phyloP scores from a whole-genome alignment of 164 flowering plant genomes.

The Brasenia schreberi region DNA sequence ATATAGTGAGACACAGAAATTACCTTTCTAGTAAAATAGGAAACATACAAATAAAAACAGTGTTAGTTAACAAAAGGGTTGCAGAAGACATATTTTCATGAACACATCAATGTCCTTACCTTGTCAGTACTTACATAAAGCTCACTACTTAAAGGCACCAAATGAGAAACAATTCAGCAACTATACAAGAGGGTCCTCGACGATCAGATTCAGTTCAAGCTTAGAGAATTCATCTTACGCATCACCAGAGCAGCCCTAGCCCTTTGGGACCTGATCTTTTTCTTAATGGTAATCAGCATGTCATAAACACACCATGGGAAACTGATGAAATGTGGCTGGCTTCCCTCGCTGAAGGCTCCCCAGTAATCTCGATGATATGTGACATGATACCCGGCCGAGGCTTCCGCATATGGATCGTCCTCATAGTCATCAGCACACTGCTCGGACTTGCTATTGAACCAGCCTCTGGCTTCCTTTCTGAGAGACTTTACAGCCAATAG shows the following conservation, averaged over 20 bases:
- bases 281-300: slow-evolving; percentile 52
- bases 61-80: not conserved
- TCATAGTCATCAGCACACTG: slow-evolving; percentile 4
- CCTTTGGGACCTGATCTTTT: not conserved
- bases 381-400: slow-evolving; percentile 88
- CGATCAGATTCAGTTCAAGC: not conserved
- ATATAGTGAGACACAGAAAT: too few relatives aligned
- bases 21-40: not conserved
- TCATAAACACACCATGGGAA: slow-evolving; percentile 87
- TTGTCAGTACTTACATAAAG: too few relatives aligned
- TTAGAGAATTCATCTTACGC: not conserved
- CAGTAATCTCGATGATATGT: slow-evolving; percentile 55
- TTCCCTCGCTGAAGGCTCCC: slow-evolving; percentile 33
- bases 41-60: not conserved
- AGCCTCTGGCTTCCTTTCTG: slow-evolving; percentile 55
- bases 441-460: slow-evolving; percentile 27
- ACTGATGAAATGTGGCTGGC: slow-evolving; percentile 54
- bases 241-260: not conserved
- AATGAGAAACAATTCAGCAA: not conserved
- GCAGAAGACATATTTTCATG: not conserved
- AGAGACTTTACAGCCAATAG: slow-evolving; percentile 44
- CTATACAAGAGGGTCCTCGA: not conserved
- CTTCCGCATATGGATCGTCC: slow-evolving; percentile 41
- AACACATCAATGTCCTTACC: too few relatives aligned
- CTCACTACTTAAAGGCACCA: not conserved